A percentile compares a stretch with the other conserved stretches of the same genome.
Conservation (phyloP, 2,329 filamentous ascomycete species). For the Hansfordia pulvinata region DNA sequence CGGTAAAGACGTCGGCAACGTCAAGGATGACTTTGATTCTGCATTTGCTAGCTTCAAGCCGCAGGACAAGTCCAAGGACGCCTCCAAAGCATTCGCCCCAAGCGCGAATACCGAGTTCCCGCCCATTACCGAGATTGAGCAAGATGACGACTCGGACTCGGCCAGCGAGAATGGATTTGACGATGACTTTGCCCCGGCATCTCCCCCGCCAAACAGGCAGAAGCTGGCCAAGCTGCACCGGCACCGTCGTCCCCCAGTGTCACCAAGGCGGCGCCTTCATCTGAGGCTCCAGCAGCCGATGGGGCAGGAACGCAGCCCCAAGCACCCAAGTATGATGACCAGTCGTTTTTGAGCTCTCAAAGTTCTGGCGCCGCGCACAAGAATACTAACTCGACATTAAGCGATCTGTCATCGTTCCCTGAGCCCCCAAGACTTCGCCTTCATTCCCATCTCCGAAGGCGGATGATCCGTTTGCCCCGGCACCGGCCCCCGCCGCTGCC, state of each 20-base stretch:
- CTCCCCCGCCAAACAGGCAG: constrained; percentile 24
- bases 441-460: constrained; percentile 17
- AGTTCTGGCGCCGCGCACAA: constrained; percentile 1
- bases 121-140: constrained; percentile 76
- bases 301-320: constrained; percentile 7
- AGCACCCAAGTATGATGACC: constrained; percentile 15
- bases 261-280: constrained; percentile 15
- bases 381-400: constrained; percentile 12
- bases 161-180: constrained; percentile 80
- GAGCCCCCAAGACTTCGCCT: constrained; percentile 20
- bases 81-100: constrained; percentile 29
- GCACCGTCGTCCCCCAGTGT: constrained; percentile 12
- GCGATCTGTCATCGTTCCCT: constrained; percentile 14
- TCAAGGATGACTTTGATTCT: constrained; percentile 73
- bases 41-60: constrained; percentile 65
- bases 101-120: constrained; percentile 72
- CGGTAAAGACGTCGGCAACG: constrained; percentile 37
- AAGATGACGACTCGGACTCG: constrained; percentile 74
- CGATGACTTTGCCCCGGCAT: constrained; percentile 72
- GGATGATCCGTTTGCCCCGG: constrained; percentile 20
- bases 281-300: constrained; percentile 12
- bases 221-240: constrained; percentile 12
- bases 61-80: constrained; percentile 28
- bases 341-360: constrained; percentile 4
- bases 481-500: constrained; percentile 17